phyloP scores from a whole-genome alignment of 306 rosid species.

The Malus asiatica region DNA sequence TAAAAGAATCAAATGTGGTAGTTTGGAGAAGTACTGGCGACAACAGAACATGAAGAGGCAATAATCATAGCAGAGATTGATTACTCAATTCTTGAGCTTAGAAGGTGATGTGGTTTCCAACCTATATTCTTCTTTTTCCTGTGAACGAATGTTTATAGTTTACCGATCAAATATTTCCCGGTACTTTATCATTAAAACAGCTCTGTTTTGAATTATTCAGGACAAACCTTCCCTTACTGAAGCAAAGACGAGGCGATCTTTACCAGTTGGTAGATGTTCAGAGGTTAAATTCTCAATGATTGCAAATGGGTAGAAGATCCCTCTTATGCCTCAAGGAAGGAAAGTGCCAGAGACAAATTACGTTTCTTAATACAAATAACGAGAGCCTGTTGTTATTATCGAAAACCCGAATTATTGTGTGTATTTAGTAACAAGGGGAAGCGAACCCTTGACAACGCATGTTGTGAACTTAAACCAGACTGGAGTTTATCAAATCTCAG shows the following conservation, averaged over 20 bases:
- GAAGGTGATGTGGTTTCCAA: conserved; percentile 46
- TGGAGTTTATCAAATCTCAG: not conserved
- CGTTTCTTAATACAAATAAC: not conserved
- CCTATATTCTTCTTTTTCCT: not conserved
- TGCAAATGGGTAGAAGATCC: not conserved
- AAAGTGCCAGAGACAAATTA: not conserved
- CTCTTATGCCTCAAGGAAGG: not conserved
- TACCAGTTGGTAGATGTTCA: conserved; percentile 87
- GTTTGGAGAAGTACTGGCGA: conserved; percentile 92
- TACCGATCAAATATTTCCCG: not conserved
- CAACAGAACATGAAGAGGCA: conserved; percentile 89
- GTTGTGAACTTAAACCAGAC: not conserved
- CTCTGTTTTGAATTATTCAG: conserved; percentile 36
- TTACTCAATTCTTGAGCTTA: conserved; percentile 58
- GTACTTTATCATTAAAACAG: not conserved
- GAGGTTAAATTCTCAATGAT: conserved; percentile 58
- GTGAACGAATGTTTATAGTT: not conserved
- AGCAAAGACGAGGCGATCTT: conserved; percentile 92
- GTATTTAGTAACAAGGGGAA: too few species aligned
- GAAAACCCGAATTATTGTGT: not conserved
- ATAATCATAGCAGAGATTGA: conserved; percentile 75
- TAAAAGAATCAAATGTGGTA: conserved; percentile 22
- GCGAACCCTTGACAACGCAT: not conserved
- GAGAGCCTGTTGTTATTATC: not conserved
- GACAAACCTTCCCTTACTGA: conserved; percentile 69